phyloP scores from a whole-genome alignment of 805 yeast species.

The Metschnikowia henanensis region DNA sequence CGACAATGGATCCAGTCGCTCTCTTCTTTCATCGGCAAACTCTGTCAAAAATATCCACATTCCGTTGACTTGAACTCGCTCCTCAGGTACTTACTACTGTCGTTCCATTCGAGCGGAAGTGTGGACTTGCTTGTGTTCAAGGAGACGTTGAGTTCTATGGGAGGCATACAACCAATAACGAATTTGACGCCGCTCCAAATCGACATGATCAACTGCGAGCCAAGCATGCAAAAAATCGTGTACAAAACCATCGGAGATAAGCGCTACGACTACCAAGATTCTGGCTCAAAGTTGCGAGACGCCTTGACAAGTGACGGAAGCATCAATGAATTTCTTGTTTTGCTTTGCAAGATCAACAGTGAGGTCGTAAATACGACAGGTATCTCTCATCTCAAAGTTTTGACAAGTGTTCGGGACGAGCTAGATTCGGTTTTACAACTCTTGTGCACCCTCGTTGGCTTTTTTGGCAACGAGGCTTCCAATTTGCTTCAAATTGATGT shows the following conservation, averaged over 20 bases:
- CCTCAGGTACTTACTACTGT: conserved; percentile 57
- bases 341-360: conserved; percentile 52
- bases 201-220: conserved; percentile 62
- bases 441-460: conserved; percentile 56
- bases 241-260: conserved; percentile 59
- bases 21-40: conserved; percentile 73
- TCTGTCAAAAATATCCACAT: conserved; percentile 53
- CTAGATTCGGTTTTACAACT: conserved; percentile 65
- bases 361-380: conserved; percentile 33
- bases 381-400: conserved; percentile 60
- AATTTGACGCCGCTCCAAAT: conserved; percentile 70
- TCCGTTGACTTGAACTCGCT: conserved; percentile 64
- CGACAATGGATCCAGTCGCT: conserved; percentile 85
- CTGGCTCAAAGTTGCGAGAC: conserved; percentile 52
- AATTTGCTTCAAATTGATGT: conserved; percentile 41
- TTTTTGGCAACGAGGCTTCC: conserved; percentile 39
- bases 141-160: conserved; percentile 69
- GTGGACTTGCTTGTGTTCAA: conserved; percentile 63
- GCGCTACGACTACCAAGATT: conserved; percentile 45
- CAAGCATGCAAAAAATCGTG: conserved; percentile 53
- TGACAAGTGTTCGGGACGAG: conserved; percentile 74
- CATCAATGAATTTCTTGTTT: conserved; percentile 63
- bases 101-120: conserved; percentile 58
- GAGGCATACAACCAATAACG: conserved; percentile 71
- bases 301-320: conserved; percentile 44